A percentile compares a stretch with the other conserved stretches of the same genome.
These are phyloP conservation scores for Soucietia sequanensis DNA, from an alignment of 805 yeast species.

Conservation along the genomic window DNA sequence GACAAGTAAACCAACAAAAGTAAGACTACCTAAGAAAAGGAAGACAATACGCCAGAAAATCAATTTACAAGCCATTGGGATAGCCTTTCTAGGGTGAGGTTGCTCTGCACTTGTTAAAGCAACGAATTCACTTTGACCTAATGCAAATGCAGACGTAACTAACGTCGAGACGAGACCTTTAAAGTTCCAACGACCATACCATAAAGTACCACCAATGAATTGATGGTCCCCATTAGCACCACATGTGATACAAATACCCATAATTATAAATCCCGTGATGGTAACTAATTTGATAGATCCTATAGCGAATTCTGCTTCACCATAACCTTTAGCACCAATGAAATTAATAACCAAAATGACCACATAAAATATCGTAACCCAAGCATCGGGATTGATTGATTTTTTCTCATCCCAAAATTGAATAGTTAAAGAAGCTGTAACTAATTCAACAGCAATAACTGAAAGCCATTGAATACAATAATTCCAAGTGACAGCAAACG, in stretches of 20 bases:
- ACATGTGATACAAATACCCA: constrained; percentile 38
- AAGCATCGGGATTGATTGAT: constrained; percentile 52
- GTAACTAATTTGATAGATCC: constrained; percentile 36
- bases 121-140: constrained; percentile 42
- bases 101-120: constrained; percentile 40
- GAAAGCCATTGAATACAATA: constrained; percentile 64
- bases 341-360: constrained; percentile 46
- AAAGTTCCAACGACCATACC: constrained; percentile 33
- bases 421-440: constrained; percentile 62
- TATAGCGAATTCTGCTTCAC: constrained; percentile 42
- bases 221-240: constrained; percentile 36
- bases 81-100: constrained; percentile 36
- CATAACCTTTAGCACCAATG: constrained; percentile 47
- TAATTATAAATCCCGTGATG: constrained; percentile 39
- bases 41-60: constrained; percentile 37
- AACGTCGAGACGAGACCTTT: constrained; percentile 41
- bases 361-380: constrained; percentile 51
- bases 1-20: constrained; percentile 40
- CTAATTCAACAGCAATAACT: constrained; percentile 62
- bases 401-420: constrained; percentile 46
- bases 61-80: constrained; percentile 41
- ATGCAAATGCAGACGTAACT: constrained; percentile 40
- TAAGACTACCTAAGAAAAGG: constrained; percentile 39
- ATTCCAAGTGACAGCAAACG: constrained; percentile 62
- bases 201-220: constrained; percentile 32